A percentile compares a stretch with the other conserved stretches of the same genome.
phyloP scores from a whole-genome alignment of 176 grass and related monocot genomes.

The Oryza rufipogon region DNA sequence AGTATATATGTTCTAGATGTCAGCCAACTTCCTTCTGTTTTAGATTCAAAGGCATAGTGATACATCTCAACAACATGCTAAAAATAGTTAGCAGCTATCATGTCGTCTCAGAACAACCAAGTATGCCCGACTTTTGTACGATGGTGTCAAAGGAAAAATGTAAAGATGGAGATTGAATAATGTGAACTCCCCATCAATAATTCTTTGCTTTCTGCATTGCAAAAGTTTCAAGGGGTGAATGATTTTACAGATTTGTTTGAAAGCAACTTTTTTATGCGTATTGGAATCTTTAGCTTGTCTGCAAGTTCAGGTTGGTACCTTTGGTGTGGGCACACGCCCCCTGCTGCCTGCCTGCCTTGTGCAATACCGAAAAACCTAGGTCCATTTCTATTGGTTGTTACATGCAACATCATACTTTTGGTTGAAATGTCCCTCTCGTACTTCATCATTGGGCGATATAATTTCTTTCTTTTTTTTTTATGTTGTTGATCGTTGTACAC shows the following conservation, averaged over 20 bases:
- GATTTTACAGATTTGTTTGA: slow-evolving; percentile 29
- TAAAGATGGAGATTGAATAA: neutral
- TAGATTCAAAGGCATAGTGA: neutral
- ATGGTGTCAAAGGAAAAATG: neutral
- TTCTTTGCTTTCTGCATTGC: neutral
- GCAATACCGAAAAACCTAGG: slow-evolving; percentile 36
- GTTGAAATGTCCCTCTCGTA: slow-evolving; percentile 51
- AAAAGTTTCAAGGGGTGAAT: slow-evolving; percentile 16
- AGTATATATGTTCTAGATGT: neutral
- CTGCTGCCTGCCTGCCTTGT: slow-evolving; percentile 1
- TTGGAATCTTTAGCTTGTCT: slow-evolving; percentile 10
- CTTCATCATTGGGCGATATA: slow-evolving; percentile 51
- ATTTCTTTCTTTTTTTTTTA: neutral
- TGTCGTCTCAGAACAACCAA: neutral
- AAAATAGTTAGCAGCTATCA: neutral
- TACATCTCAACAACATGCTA: neutral
- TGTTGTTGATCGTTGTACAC: slow-evolving; percentile 39
- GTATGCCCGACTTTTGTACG: neutral
- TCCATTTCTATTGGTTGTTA: slow-evolving; percentile 61
- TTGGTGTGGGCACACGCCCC: slow-evolving; percentile 28
- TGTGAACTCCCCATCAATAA: neutral
- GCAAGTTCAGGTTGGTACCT: slow-evolving; percentile 43
- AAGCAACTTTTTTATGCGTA: slow-evolving; percentile 17
- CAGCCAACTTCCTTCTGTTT: neutral
- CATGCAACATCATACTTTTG: slow-evolving; percentile 49